phyloP scores from a whole-genome alignment of 139 green algal species.

The Chlamydomonas sphaeroides region DNA sequence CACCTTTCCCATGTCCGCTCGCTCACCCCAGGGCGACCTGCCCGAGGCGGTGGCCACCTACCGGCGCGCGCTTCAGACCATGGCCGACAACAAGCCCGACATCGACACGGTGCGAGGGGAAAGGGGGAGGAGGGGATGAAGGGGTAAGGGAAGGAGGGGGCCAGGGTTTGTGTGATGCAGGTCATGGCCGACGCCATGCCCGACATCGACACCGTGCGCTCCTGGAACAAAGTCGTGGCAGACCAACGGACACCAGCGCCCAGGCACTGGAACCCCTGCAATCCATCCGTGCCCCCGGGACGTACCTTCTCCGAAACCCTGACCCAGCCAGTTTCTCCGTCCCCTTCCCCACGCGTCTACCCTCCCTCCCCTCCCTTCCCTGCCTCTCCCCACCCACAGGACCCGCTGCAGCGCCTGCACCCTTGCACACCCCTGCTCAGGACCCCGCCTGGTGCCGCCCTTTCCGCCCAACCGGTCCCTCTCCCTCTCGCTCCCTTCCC shows the following conservation, averaged over 20 bases:
- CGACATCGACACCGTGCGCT: slow-evolving; percentile 20
- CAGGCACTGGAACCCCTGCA: too few species aligned
- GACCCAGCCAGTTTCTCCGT: too few species aligned
- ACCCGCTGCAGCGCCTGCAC: slow-evolving; percentile 90
- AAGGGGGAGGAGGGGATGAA: too few species aligned
- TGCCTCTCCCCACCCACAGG: slow-evolving; percentile 33
- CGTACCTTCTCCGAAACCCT: too few species aligned
- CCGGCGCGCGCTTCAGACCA: slow-evolving; percentile 66
- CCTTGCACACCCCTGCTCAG: slow-evolving; percentile 83
- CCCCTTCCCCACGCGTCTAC: neutral
- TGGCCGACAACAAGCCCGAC: slow-evolving; percentile 57
- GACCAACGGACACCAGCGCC: too few species aligned
- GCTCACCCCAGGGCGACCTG: slow-evolving; percentile 16
- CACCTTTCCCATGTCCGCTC: too few species aligned
- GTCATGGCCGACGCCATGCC: slow-evolving; percentile 57
- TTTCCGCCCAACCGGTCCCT: neutral
- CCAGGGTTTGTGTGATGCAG: too few species aligned
- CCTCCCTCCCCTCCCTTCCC: neutral
- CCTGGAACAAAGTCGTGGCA: too few species aligned
- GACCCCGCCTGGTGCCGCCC: too few species aligned
- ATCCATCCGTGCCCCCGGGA: too few species aligned
- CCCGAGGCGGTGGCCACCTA: slow-evolving; percentile 72
- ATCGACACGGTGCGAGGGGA: slow-evolving; percentile 25
- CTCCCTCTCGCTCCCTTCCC: neutral
- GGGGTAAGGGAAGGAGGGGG: too few species aligned